Evolutionary conservation across 1,284 basidiomycete genomes (phyloP).

Genomic region (Pterulicium gracile): DNA sequence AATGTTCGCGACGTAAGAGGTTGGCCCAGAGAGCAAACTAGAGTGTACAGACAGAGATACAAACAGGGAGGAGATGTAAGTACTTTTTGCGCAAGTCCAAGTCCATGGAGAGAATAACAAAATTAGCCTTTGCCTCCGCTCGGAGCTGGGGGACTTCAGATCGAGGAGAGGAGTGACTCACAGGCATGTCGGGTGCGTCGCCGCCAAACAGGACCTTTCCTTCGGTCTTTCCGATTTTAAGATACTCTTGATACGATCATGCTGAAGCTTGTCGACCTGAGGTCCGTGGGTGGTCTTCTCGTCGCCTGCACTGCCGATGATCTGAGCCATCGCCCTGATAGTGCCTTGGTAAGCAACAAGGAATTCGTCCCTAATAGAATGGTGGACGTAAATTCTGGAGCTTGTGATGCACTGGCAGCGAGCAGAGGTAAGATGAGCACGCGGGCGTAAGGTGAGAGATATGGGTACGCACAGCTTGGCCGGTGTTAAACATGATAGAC

Average conservation of each 20-base stretch:
- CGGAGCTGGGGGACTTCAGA: no score
- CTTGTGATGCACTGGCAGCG: neutral
- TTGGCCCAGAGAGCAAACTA: no score
- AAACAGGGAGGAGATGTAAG: no score
- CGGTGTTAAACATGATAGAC: neutral
- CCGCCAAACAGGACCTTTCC: slow-evolving; percentile 56
- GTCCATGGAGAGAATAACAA: no score
- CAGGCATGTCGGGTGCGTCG: slow-evolving; percentile 8
- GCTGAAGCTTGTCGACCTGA: slow-evolving; percentile 60
- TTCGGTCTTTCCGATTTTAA: slow-evolving; percentile 20
- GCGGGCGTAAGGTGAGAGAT: neutral
- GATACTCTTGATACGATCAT: slow-evolving; percentile 30
- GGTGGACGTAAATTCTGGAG: slow-evolving; percentile 1
- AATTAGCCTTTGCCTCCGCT: no score
- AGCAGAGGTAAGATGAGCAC: neutral
- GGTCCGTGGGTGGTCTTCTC: slow-evolving; percentile 26
- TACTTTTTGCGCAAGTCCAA: no score
- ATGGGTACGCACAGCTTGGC: slow-evolving; percentile 1
- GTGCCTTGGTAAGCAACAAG: neutral
- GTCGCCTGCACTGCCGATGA: slow-evolving; percentile 19
- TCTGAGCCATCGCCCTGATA: neutral
- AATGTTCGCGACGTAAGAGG: no score
- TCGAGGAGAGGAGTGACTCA: neutral
- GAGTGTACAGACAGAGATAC: no score
- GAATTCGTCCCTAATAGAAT: neutral